Percentiles rank a stretch among this genome's conserved stretches.
Conservation (phyloP, 345 rosid genomes). For the Durio zibethinus region DNA sequence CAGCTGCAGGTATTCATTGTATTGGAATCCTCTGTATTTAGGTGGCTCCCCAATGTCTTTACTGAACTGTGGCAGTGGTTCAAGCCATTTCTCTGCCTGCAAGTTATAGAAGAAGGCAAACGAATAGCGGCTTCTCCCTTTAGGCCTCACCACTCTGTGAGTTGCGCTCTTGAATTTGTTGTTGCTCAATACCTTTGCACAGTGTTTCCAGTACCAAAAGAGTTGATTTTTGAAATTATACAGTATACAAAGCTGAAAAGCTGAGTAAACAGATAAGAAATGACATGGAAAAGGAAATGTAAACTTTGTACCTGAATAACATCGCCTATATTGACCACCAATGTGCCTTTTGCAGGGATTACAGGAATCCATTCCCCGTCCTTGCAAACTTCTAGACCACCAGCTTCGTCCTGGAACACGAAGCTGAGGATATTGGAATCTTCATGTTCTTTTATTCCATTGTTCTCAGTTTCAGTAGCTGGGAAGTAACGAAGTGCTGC, state of each 20-base stretch:
- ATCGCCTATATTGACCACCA: constrained; percentile 50
- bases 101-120: constrained; percentile 48
- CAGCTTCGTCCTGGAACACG: constrained; percentile 48
- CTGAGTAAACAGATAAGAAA: not conserved
- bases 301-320: constrained; percentile 36
- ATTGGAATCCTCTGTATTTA: constrained; percentile 38
- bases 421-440: constrained; percentile 47
- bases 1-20: constrained; percentile 37
- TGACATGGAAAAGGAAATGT: not conserved
- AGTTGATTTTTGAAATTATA: not conserved
- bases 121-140: constrained; percentile 36
- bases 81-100: constrained; percentile 50
- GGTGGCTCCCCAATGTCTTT: constrained; percentile 43
- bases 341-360: constrained; percentile 20
- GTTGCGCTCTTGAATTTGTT: constrained; percentile 52
- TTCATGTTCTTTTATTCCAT: constrained; percentile 45
- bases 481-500: constrained; percentile 37
- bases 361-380: constrained; percentile 47
- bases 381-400: constrained; percentile 44
- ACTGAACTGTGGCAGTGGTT: constrained; percentile 47
- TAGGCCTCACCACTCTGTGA: constrained; percentile 47
- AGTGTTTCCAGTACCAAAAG: not conserved
- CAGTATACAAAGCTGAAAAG: not conserved
- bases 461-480: constrained; percentile 35
- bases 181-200: constrained; percentile 48